These are phyloP conservation scores for Quercus berberidifolia DNA, from an alignment of 306 rosid species.

Conservation along the genomic window DNA sequence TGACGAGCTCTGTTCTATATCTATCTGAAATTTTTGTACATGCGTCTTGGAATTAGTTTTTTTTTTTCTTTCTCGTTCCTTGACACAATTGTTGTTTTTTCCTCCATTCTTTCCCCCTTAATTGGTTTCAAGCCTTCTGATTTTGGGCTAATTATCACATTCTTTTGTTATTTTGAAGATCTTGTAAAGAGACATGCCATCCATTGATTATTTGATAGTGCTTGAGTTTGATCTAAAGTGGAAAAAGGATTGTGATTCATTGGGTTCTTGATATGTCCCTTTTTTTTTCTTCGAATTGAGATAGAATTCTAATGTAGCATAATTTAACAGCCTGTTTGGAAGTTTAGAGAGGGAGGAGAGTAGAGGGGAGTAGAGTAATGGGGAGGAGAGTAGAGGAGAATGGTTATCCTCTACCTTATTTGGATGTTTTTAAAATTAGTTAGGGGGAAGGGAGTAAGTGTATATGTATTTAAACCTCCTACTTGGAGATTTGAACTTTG, in stretches of 20 bases:
- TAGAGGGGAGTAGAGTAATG: too few species aligned
- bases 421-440: too few species aligned
- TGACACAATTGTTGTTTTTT: slow-evolving; percentile 52
- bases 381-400: too few species aligned
- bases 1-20: slow-evolving; percentile 76
- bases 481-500: too few species aligned
- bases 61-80: slow-evolving; percentile 60
- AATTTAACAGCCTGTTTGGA: too few species aligned
- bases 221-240: slow-evolving; percentile 57
- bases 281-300: too few species aligned
- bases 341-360: too few species aligned
- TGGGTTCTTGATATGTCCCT: background rate
- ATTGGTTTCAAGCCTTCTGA: slow-evolving; percentile 62
- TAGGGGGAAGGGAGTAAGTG: too few species aligned
- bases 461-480: too few species aligned
- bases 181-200: slow-evolving; percentile 78
- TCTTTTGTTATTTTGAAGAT: slow-evolving; percentile 47
- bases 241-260: slow-evolving; percentile 19
- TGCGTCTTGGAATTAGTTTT: slow-evolving; percentile 76
- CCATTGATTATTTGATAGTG: slow-evolving; percentile 64
- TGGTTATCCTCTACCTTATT: too few species aligned
- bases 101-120: slow-evolving; percentile 39
- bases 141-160: slow-evolving; percentile 64
- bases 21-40: slow-evolving; percentile 72
- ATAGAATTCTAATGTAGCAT: too few species aligned